A percentile compares a stretch with the other conserved stretches of the same genome.
Evolutionary conservation across 2,329 filamentous ascomycete species (phyloP).

Genomic region (Cercospora sojina): DNA sequence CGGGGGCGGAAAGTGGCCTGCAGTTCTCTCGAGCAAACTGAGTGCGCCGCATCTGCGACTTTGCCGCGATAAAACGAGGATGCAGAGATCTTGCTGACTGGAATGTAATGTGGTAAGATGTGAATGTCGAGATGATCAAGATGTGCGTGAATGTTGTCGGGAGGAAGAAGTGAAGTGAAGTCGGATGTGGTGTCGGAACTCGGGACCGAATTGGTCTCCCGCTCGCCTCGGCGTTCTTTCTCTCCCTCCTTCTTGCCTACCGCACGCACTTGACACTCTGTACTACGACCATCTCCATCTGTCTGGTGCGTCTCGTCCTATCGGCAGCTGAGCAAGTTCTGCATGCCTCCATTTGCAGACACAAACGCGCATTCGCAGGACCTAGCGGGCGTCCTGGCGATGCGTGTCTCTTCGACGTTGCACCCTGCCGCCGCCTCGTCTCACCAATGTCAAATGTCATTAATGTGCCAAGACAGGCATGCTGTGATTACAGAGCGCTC

Average conservation of each 20-base stretch:
- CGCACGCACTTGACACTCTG: not conserved
- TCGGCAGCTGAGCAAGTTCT: not conserved
- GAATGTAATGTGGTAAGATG: not conserved
- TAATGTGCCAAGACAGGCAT: not conserved
- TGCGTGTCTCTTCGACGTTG: not conserved
- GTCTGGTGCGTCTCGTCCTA: not conserved
- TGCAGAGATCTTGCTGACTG: no score
- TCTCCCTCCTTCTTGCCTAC: not conserved
- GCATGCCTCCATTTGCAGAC: not conserved
- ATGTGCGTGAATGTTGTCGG: not conserved
- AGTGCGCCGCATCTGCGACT: not conserved
- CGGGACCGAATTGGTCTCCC: not conserved
- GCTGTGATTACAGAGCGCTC: no score
- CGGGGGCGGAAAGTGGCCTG: not conserved
- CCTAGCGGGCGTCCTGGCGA: not conserved
- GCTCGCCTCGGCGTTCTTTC: not conserved
- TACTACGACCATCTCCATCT: not conserved
- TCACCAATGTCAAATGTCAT: not conserved
- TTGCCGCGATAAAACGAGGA: not conserved
- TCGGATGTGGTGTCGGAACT: not conserved
- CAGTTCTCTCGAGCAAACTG: not conserved
- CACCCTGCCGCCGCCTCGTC: not conserved
- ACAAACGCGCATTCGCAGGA: not conserved
- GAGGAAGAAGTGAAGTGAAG: not conserved
- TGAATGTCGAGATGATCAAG: not conserved